These are phyloP conservation scores for Claviceps quebecensis DNA, from an alignment of 2,329 filamentous ascomycete genomes.

Conservation along the genomic window DNA sequence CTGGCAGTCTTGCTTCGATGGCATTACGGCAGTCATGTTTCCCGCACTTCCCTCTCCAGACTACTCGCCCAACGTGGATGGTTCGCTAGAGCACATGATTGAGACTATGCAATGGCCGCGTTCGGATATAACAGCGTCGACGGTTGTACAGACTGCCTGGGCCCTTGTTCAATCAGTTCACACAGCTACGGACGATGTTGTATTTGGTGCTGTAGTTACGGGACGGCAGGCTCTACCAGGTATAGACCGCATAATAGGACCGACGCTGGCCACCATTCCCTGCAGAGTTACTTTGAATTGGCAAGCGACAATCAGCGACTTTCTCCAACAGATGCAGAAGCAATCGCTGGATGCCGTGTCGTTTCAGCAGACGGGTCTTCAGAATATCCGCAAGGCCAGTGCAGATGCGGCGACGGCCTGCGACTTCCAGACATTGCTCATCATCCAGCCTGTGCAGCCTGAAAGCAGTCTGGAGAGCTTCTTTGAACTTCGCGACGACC, in stretches of 20 bases:
- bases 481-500: not conserved
- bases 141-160: constrained; percentile 26
- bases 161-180: constrained; percentile 36
- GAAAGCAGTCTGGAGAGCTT: not conserved
- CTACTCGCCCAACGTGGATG: constrained; percentile 29
- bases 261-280: constrained; percentile 28
- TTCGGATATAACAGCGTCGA: constrained; percentile 13
- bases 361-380: constrained; percentile 8
- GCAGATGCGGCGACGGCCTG: not conserved
- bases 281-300: constrained; percentile 23
- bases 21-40: constrained; percentile 14
- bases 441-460: not conserved
- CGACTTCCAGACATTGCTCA: not conserved
- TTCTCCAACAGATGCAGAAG: constrained; percentile 6
- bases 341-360: constrained; percentile 8
- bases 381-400: not conserved
- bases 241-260: constrained; percentile 11
- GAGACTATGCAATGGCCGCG: not conserved
- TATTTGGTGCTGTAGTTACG: constrained; percentile 29
- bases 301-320: constrained; percentile 3
- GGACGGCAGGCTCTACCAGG: constrained; percentile 18
- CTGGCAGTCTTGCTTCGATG: not conserved
- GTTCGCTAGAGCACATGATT: constrained; percentile 16
- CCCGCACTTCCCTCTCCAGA: constrained; percentile 25
- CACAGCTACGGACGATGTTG: constrained; percentile 22